phyloP scores from a whole-genome alignment of 2,329 filamentous ascomycete species.

The Fusarium sp. region DNA sequence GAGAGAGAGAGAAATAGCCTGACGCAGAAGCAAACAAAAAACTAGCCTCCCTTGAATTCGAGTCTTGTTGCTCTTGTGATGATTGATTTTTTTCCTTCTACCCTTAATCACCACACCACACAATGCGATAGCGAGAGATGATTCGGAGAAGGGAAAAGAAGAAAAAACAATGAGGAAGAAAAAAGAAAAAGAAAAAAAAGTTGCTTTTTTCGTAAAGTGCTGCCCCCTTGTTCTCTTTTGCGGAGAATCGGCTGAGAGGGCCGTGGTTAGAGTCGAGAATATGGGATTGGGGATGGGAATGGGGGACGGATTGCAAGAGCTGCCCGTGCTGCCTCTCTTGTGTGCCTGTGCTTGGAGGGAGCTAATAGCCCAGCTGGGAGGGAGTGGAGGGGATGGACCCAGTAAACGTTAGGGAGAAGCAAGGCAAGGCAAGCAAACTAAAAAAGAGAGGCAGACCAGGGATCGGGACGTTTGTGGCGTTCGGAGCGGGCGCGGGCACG shows the following conservation, averaged over 20 bases:
- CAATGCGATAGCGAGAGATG: conserved; percentile 4
- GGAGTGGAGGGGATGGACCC: not conserved
- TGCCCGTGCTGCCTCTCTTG: not conserved
- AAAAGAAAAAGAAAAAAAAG: conserved; percentile 8
- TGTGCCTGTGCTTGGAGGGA: not conserved
- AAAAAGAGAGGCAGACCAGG: not conserved
- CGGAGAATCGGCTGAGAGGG: conserved; percentile 34
- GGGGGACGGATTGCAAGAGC: not conserved
- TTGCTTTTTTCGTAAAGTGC: conserved; percentile 9
- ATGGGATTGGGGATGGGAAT: conserved; percentile 2
- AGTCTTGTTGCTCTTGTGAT: not conserved
- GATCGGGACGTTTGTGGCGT: conserved; percentile 32
- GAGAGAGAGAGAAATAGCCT: conserved; percentile 7
- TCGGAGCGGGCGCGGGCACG: conserved; percentile 17
- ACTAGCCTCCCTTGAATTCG: conserved; percentile 18
- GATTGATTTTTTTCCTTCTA: not conserved
- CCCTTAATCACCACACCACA: not conserved
- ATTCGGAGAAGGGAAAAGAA: conserved; percentile 14
- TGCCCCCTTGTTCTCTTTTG: conserved; percentile 20
- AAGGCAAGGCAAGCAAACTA: not conserved
- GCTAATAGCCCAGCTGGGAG: conserved; percentile 4
- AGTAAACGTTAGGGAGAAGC: not conserved
- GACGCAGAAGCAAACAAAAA: conserved; percentile 34
- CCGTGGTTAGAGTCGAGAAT: conserved; percentile 32
- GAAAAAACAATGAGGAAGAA: conserved; percentile 8